These are phyloP conservation scores for Cladophialophora immunda DNA, from an alignment of 2,329 filamentous ascomycete species.

Conservation along the genomic window DNA sequence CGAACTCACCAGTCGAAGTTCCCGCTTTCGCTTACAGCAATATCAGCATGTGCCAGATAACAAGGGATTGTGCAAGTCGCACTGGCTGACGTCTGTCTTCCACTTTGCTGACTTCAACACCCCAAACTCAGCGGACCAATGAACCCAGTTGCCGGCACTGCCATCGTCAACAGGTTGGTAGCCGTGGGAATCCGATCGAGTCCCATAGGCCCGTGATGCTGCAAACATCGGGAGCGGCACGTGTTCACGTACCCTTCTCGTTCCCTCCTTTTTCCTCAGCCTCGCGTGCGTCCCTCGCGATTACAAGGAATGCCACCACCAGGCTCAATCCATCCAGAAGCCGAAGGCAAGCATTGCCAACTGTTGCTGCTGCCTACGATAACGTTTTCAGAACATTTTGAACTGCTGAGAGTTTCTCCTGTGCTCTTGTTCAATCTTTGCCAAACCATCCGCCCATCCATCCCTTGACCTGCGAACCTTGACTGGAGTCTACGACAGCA, in stretches of 20 bases:
- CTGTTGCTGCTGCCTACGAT: background rate
- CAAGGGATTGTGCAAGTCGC: too few relatives aligned
- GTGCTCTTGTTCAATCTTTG: background rate
- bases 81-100: too few relatives aligned
- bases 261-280: background rate
- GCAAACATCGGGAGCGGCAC: background rate
- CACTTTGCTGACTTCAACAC: too few relatives aligned
- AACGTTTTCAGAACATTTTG: background rate
- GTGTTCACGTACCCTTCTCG: background rate
- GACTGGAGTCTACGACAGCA: background rate
- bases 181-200: too few relatives aligned
- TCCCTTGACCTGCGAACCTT: background rate
- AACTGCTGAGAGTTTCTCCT: background rate
- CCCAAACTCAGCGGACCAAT: too few relatives aligned
- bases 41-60: too few relatives aligned
- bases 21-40: background rate
- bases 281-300: background rate
- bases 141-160: too few relatives aligned
- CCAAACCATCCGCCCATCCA: constrained; percentile 13
- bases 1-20: background rate
- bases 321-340: too few relatives aligned
- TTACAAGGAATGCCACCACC: too few relatives aligned
- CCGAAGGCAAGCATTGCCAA: too few relatives aligned
- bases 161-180: too few relatives aligned
- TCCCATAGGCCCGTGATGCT: too few relatives aligned